A percentile compares a stretch with the other conserved stretches of the same genome.
These are phyloP conservation scores for Wickerhamiella azyma DNA, from an alignment of 805 yeast species.

Conservation along the genomic window DNA sequence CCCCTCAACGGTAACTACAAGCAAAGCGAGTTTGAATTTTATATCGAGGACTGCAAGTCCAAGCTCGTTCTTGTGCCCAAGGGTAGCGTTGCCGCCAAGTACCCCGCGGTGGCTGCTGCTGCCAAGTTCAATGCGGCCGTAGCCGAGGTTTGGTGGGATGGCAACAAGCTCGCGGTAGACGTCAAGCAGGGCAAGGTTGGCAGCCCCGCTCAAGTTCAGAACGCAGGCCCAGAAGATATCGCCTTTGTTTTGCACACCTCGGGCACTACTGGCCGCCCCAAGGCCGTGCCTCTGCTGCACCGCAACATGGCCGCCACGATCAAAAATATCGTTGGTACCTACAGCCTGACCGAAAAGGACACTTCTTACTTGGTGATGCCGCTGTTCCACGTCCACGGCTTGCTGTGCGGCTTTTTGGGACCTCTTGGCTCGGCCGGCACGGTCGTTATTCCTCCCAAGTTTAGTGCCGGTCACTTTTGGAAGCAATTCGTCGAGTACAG, in stretches of 20 bases:
- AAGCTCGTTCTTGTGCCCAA: slow-evolving; percentile 44
- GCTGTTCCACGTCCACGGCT: slow-evolving; percentile 62
- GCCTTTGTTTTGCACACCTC: slow-evolving; percentile 60
- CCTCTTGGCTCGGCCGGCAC: slow-evolving; percentile 48
- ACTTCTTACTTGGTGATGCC: slow-evolving; percentile 61
- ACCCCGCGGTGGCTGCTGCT: slow-evolving; percentile 40
- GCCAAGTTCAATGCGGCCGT: slow-evolving; percentile 33
- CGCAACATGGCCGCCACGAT: slow-evolving; percentile 47
- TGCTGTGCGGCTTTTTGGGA: slow-evolving; percentile 50
- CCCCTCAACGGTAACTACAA: slow-evolving; percentile 56
- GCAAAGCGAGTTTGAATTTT: slow-evolving; percentile 48
- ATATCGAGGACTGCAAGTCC: slow-evolving; percentile 46
- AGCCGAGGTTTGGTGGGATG: slow-evolving; percentile 39
- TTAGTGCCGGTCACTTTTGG: slow-evolving; percentile 53
- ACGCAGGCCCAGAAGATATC: slow-evolving; percentile 35
- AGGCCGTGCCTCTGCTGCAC: slow-evolving; percentile 61
- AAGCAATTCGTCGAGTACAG: slow-evolving; percentile 34
- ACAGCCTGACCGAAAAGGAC: slow-evolving; percentile 37
- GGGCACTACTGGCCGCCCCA: slow-evolving; percentile 67
- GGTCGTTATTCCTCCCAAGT: slow-evolving; percentile 46
- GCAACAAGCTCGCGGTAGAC: slow-evolving; percentile 29
- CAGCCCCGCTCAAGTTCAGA: neutral
- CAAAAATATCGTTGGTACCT: slow-evolving; percentile 44
- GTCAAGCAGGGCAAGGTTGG: slow-evolving; percentile 1
- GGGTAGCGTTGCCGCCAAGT: slow-evolving; percentile 30